These are phyloP conservation scores for Fusarium foetens DNA, from an alignment of 2,329 filamentous ascomycete species.

Conservation along the genomic window DNA sequence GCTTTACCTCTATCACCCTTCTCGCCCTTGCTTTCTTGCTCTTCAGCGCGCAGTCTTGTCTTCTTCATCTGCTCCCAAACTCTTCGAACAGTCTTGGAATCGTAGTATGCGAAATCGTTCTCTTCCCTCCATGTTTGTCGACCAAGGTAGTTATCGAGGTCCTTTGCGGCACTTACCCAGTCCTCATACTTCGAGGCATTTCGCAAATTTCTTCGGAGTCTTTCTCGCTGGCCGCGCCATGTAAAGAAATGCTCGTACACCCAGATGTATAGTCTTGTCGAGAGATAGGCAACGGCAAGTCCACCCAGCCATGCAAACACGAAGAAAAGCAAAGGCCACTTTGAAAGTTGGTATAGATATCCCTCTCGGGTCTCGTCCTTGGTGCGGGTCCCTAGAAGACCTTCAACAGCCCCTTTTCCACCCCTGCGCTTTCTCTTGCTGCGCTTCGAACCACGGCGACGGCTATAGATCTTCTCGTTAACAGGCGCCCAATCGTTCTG, in stretches of 20 bases:
- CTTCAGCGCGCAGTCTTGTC: slow-evolving; percentile 69
- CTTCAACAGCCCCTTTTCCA: slow-evolving; percentile 52
- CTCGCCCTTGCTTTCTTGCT: slow-evolving; percentile 55
- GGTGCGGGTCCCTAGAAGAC: slow-evolving; percentile 65
- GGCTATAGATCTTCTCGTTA: slow-evolving; percentile 70
- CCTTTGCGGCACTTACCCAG: slow-evolving; percentile 83
- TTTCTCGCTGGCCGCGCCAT: slow-evolving; percentile 84
- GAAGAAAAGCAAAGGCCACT: slow-evolving; percentile 88
- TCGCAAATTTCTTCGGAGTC: slow-evolving; percentile 76
- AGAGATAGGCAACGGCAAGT: slow-evolving; percentile 76
- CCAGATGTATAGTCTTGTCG: slow-evolving; percentile 89
- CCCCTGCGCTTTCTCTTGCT: slow-evolving; percentile 46
- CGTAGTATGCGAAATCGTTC: slow-evolving; percentile 86
- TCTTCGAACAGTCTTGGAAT: slow-evolving; percentile 81
- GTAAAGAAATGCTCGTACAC: slow-evolving; percentile 91
- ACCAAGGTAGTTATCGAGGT: slow-evolving; percentile 82
- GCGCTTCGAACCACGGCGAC: slow-evolving; percentile 53
- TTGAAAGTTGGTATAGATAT: slow-evolving; percentile 86
- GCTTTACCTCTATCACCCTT: slow-evolving; percentile 58
- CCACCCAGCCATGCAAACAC: slow-evolving; percentile 84
- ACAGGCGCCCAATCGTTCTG: slow-evolving; percentile 97
- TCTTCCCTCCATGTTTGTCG: slow-evolving; percentile 83
- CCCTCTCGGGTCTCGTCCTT: slow-evolving; percentile 96
- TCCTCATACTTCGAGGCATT: slow-evolving; percentile 79
- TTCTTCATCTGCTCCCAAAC: slow-evolving; percentile 80